Evolutionary conservation across 2,329 filamentous ascomycete genomes (phyloP).

Genomic region (Clonostachys byssicola): DNA sequence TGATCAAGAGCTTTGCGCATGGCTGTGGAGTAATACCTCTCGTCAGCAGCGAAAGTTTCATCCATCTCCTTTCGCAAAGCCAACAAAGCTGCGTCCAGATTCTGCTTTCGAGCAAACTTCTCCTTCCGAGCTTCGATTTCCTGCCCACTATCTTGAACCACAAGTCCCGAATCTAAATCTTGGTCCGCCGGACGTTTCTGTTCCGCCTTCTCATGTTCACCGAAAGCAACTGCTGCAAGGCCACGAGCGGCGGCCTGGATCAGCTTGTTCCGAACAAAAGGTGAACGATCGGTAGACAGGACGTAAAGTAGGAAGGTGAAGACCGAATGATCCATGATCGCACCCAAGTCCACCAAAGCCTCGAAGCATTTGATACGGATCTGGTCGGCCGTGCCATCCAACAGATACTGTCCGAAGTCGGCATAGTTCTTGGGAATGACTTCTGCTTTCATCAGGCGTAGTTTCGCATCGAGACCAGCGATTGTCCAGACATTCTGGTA

Average conservation of each 20-base stretch:
- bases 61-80: constrained; percentile 38
- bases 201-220: constrained; percentile 32
- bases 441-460: constrained; percentile 58
- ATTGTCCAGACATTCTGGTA: constrained; percentile 66
- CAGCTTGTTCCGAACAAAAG: constrained; percentile 56
- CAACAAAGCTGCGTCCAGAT: constrained; percentile 51
- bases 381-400: constrained; percentile 58
- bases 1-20: constrained; percentile 38
- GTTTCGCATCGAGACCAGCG: constrained; percentile 57
- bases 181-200: not conserved
- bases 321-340: constrained; percentile 49
- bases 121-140: constrained; percentile 56
- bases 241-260: constrained; percentile 56
- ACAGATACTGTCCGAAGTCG: constrained; percentile 60
- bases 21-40: constrained; percentile 31
- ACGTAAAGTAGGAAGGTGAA: constrained; percentile 53
- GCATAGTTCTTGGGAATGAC: constrained; percentile 49
- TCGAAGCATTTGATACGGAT: constrained; percentile 65
- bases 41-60: constrained; percentile 29
- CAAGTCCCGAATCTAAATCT: constrained; percentile 27
- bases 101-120: constrained; percentile 61
- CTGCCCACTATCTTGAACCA: constrained; percentile 34
- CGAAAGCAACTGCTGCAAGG: constrained; percentile 60
- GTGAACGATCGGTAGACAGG: constrained; percentile 59
- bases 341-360: constrained; percentile 58